Evolutionary conservation across 2,329 filamentous ascomycete genomes (phyloP), one percentile per base, ranked within the genome.

Genomic region (Microcyclospora pomicola): DNA sequence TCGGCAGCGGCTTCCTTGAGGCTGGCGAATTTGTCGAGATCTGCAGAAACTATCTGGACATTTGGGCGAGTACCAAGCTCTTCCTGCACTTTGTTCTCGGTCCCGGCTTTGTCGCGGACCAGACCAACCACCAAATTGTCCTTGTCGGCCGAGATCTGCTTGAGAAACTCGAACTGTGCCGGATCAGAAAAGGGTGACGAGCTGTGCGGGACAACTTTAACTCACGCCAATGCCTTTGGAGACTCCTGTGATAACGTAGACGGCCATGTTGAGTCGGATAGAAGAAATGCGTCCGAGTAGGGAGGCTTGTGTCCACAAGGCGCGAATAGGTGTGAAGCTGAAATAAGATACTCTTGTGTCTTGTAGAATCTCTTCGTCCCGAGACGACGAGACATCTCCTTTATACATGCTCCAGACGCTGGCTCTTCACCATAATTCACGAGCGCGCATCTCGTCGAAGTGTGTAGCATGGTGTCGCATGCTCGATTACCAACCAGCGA

Each of bases 11-110:
- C 52, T 34, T 33, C 27, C 53, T 66, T 58, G 11, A 72, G 50
- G 2, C 57, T 50, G 3, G 53, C 49, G 35, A 59, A 55, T 42
- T 64, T 53, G 9, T 53, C 56, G 28, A 72, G 46, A 39, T 73
- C 67, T 12, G 52, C 69, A 14, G 64, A 43, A 14, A 73, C 15
- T 41, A 72, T 56, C 40, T 64, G 59, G 34, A 73, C 52, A 34
- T 72, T 71, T 30, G 34, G 39, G 31, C 46, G 39, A 34, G 35
- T 35, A 24, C 30, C 30, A 4, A 31, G 9, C 30, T 53, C 50
- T 16, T 42, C 46, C 9, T 39, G 31, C 2, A 55, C 39, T 3
- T 42, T 41, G 4, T 39, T 38, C n/a, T 48, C 35, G 2, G 46
- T 49, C 1, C 45, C 42, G 3, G 37, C 10, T 15, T 46, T 49